Evolutionary conservation across 441 rosid species (phyloP).

Genomic region (Mallotus repandus): DNA sequence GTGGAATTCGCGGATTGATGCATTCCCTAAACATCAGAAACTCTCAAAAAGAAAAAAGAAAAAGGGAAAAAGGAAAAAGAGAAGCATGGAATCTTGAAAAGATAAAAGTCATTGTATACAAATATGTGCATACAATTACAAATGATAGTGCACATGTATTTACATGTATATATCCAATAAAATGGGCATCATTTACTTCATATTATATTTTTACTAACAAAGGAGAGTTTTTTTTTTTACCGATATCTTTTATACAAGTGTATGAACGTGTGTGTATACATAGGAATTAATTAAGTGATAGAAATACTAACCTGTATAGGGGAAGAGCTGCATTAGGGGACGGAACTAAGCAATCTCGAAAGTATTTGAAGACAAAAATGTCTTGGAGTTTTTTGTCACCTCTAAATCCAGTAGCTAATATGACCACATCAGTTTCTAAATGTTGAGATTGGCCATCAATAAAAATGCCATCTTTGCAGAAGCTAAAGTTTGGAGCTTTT

Average conservation of each 20-base stretch:
- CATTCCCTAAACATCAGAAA: constrained; percentile 30
- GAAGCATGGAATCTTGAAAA: too few relatives aligned
- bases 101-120: too few relatives aligned
- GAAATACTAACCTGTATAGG: constrained; percentile 43
- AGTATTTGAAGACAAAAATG: constrained; percentile 30
- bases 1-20: constrained; percentile 39
- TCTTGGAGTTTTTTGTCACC: constrained; percentile 44
- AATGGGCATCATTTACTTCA: too few relatives aligned
- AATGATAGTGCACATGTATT: too few relatives aligned
- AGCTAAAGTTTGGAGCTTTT: constrained; percentile 40
- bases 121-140: too few relatives aligned
- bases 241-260: too few relatives aligned
- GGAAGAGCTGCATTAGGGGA: constrained; percentile 34
- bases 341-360: constrained; percentile 27
- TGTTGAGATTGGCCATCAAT: constrained; percentile 27
- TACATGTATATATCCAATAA: too few relatives aligned
- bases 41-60: too few relatives aligned
- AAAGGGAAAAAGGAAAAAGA: too few relatives aligned
- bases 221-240: too few relatives aligned
- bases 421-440: constrained; percentile 40
- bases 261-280: too few relatives aligned
- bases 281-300: too few relatives aligned
- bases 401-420: constrained; percentile 45
- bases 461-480: constrained; percentile 37
- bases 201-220: not conserved